These are phyloP conservation scores for Podaxis carcinomalis DNA, from an alignment of 768 basidiomycete genomes.

Conservation along the genomic window DNA sequence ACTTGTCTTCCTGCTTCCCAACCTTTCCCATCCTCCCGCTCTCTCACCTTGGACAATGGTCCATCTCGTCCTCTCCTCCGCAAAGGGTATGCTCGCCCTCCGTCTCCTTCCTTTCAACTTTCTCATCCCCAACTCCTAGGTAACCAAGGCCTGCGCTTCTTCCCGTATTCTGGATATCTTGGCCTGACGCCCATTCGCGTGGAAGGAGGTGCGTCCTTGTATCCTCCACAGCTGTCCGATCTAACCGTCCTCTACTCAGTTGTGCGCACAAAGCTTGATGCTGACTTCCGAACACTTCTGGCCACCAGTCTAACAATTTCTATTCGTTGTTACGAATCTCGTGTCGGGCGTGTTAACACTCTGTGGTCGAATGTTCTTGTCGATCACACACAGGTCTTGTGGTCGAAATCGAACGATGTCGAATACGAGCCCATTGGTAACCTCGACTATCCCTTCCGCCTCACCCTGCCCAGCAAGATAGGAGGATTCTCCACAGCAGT, in stretches of 20 bases:
- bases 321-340: slow-evolving; percentile 82
- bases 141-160: slow-evolving; percentile 65
- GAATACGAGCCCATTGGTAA: slow-evolving; percentile 61
- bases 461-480: slow-evolving; percentile 59
- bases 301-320: slow-evolving; percentile 66
- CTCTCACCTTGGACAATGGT: slow-evolving; percentile 47
- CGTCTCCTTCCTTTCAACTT: slow-evolving; percentile 1
- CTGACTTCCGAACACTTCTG: slow-evolving; percentile 62
- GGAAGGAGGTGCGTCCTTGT: slow-evolving; percentile 57
- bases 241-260: slow-evolving; percentile 32
- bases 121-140: slow-evolving; percentile 28
- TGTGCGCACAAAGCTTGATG: slow-evolving; percentile 67
- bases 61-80: slow-evolving; percentile 59
- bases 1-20: slow-evolving; percentile 22
- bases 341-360: slow-evolving; percentile 55
- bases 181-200: slow-evolving; percentile 77
- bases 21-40: slow-evolving; percentile 25
- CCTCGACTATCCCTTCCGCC: slow-evolving; percentile 65
- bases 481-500: slow-evolving; percentile 65
- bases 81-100: slow-evolving; percentile 37
- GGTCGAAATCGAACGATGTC: slow-evolving; percentile 57
- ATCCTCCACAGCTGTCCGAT: slow-evolving; percentile 8
- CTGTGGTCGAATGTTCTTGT: slow-evolving; percentile 62
- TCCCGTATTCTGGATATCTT: slow-evolving; percentile 74
- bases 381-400: slow-evolving; percentile 62